Base-by-base conservation (phyloP, 192 early-diverging fungal species). In the Linderina pennispora region DNA sequence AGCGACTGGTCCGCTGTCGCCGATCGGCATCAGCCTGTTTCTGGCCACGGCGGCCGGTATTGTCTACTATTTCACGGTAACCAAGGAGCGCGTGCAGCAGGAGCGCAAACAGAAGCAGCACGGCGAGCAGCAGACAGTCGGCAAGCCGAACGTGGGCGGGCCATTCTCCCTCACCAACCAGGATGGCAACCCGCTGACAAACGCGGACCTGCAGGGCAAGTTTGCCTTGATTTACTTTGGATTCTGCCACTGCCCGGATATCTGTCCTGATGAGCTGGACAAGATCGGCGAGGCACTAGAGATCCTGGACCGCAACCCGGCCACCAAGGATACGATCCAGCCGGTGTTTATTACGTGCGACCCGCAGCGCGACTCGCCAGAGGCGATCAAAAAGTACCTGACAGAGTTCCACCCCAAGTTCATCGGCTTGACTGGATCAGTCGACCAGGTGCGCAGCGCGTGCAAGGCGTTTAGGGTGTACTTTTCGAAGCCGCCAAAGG, bases 191-290 rank as follows among this genome's bases (percentile, higher is more conserved):
- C 62, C 70, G 2, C 79, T 82, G 1, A 88, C 87, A 9, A 80
- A 91, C 50, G 67, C 84, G 40, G 79, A 86, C 45, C 89, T 90
- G 55, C 74, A 74, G 18, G 97, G 91, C 20, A 84, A 83, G 28
- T 97, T 81, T 58, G 80, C 84, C 69, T 68, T 99, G 46, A 68
- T 97, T 6, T 99, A 99, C 73, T 99, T 99, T 82, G 97, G 97
- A n/a, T 99, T 97, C 75, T 96, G 93, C 22, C 89, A 97, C 65
- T 99, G 97, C 62, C 97, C 97, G 1, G 97, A 99, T 74, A 92
- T 99, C 39, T 99, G 97, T 36, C 97, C 97, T 3, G 96, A 97
- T 53, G 96, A 99, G 68, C 75, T 99, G 32, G 94, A 99, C 65
- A 97, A 94, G 74, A 97, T 99, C 81, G 85, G 89, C 5, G 79